Percentiles rank a stretch among this genome's conserved stretches.
Conservation (phyloP, 1,284 basidiomycete genomes). For the Apiotrichum montevideense region DNA sequence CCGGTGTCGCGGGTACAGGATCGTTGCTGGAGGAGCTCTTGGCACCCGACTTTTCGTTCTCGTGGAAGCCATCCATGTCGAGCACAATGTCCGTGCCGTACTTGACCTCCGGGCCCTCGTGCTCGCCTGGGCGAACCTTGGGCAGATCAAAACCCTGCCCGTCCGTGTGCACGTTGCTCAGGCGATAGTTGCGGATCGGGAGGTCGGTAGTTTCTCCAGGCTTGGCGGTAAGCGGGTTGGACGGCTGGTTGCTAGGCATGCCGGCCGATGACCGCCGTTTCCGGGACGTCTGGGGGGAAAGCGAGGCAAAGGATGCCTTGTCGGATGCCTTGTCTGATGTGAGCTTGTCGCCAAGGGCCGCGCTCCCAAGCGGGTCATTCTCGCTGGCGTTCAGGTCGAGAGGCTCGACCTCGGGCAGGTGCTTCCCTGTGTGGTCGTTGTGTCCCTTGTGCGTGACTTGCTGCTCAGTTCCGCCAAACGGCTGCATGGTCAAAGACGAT, state of each 20-base stretch:
- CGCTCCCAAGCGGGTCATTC: neutral
- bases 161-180: slow-evolving; percentile 14
- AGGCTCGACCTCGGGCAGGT: slow-evolving; percentile 40
- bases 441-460: slow-evolving; percentile 21
- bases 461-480: slow-evolving; percentile 41
- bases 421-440: slow-evolving; percentile 5
- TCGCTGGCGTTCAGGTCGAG: slow-evolving; percentile 41
- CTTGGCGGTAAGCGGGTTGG: slow-evolving; percentile 35
- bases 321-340: neutral
- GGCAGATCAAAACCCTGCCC: slow-evolving; percentile 56
- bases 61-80: slow-evolving; percentile 50
- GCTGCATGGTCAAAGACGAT: slow-evolving; percentile 32
- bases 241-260: slow-evolving; percentile 12
- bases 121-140: slow-evolving; percentile 48
- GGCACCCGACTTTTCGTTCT: neutral
- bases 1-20: neutral
- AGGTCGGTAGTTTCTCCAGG: slow-evolving; percentile 23
- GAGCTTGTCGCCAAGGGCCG: neutral
- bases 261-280: neutral
- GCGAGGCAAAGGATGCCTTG: too few species aligned
- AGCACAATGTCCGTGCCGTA: slow-evolving; percentile 57
- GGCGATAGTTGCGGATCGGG: slow-evolving; percentile 24
- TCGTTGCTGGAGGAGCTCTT: neutral
- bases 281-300: neutral
- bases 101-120: slow-evolving; percentile 59